These are phyloP conservation scores for Plasmodium inui DNA, from an alignment of 169 alveolate genomes.

Conservation along the genomic window DNA sequence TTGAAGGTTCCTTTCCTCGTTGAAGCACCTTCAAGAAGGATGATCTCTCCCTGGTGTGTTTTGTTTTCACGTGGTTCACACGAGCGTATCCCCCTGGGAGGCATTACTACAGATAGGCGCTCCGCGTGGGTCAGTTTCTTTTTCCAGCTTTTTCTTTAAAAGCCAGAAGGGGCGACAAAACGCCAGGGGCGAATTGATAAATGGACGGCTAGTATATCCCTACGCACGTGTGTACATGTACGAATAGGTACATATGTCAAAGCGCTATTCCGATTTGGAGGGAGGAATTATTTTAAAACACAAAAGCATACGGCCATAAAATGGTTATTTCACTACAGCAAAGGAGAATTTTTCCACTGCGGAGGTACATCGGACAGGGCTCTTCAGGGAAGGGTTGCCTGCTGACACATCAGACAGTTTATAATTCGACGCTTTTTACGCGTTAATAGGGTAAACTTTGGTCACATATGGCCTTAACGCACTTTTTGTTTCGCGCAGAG, in stretches of 20 bases:
- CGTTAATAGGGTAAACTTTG: background rate
- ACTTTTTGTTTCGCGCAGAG: background rate
- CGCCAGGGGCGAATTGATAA: background rate
- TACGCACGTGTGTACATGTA: background rate
- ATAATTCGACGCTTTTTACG: background rate
- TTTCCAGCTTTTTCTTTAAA: background rate
- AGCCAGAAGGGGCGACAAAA: background rate
- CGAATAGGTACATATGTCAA: background rate
- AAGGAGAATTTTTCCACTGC: background rate
- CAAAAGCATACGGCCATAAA: background rate
- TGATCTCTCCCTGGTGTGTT: background rate
- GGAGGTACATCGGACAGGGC: background rate
- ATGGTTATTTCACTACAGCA: background rate
- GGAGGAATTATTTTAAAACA: background rate
- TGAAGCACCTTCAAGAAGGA: background rate
- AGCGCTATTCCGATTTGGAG: background rate
- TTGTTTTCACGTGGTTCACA: background rate
- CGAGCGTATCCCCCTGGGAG: background rate
- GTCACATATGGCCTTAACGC: background rate
- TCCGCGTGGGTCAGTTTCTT: background rate
- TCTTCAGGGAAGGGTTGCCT: background rate
- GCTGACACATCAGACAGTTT: background rate
- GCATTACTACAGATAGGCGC: background rate
- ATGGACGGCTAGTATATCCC: background rate
- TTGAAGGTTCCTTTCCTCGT: background rate